Percentiles rank a stretch among this genome's conserved stretches.
These are phyloP conservation scores for Kluyveromyces lactis DNA, from an alignment of 805 yeast species.

Conservation along the genomic window DNA sequence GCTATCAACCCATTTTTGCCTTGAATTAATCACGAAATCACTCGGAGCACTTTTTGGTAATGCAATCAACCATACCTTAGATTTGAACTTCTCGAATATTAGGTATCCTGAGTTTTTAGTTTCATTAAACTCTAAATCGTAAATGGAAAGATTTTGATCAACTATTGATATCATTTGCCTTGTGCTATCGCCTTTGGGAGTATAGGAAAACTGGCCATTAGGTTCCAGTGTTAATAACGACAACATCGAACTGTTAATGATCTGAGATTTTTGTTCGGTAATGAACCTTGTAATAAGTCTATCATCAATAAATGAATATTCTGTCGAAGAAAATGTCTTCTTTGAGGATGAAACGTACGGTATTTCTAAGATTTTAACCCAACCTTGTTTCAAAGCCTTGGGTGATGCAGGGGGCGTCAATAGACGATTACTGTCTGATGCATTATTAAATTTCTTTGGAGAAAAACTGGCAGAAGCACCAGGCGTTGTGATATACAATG, in stretches of 20 bases:
- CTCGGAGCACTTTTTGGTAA: conserved; percentile 32
- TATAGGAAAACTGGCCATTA: conserved; percentile 5
- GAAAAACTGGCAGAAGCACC: not conserved
- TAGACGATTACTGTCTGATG: not conserved
- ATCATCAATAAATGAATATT: conserved; percentile 7
- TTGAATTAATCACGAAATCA: conserved; percentile 38
- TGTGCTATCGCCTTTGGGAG: not conserved
- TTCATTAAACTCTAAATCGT: conserved; percentile 71
- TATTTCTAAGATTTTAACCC: conserved; percentile 20
- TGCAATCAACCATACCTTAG: conserved; percentile 51
- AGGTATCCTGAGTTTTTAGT: conserved; percentile 49
- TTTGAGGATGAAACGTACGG: conserved; percentile 11
- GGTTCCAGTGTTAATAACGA: conserved; percentile 6
- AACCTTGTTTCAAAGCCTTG: conserved; percentile 21
- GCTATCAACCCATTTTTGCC: conserved; percentile 62
- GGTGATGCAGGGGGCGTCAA: conserved; percentile 2
- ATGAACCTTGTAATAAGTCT: conserved; percentile 5
- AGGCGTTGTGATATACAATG: not conserved
- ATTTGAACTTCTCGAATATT: conserved; percentile 51
- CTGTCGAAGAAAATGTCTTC: conserved; percentile 3
- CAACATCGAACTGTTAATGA: conserved; percentile 3
- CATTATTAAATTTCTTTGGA: not conserved
- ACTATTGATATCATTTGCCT: conserved; percentile 20
- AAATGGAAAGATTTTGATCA: conserved; percentile 57
- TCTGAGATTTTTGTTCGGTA: not conserved